Base-by-base conservation (phyloP, 2,329 filamentous ascomycete species). In the Arthrobotrys sphaeroides region DNA sequence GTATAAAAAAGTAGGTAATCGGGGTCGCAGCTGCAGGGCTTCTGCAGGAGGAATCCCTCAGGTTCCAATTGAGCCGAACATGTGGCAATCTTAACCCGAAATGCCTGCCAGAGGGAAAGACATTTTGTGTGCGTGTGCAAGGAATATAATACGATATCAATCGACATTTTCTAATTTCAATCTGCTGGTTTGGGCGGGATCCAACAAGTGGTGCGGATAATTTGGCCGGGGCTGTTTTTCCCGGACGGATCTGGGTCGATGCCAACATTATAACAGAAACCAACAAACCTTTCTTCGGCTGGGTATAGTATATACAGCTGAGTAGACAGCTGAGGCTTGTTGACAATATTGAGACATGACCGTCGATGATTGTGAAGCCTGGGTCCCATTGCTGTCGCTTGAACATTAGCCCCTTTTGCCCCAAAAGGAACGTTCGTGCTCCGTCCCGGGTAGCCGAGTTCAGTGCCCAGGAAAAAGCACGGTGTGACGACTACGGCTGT, bases 131-230 rank as follows among this genome's bases (percentile, higher is more conserved):
- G 10, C 16, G 31, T 36, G 16, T 33, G 61, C 42, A 38, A 43
- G 45, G n/a, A 43, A 61, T n/a, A n/a, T n/a, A 61, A 70, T 62
- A 68, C 51, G 64, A 67, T 60, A 6, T 26, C 20, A 33, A 40
- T 62, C 24, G 10, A 33, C 22, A 38, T 38, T 66, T 53, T 42
- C 13, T 24, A 66, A 66, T 40, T 65, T 62, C 40, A 55, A 45
- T 18, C 36, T 49, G 16, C 43, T 36, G 57, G 28, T 38, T 59
- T 20, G 7, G 16, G 55, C 26, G 42, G 36, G n/a, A 20, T 43
- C 28, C 38, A 61, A 57, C 62, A 61, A n/a, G 49, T 43, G 20
- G 26, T 16, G 62, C 70, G 62, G 70, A 74, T 68, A 74, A 67
- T 61, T 62, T 67, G 59, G 49, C 70, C 70, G 70, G 60, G 13